Percentiles rank a stretch among this genome's conserved stretches.
These are phyloP conservation scores for Ceriops tagal DNA, from an alignment of 345 rosid genomes.

Conservation along the genomic window DNA sequence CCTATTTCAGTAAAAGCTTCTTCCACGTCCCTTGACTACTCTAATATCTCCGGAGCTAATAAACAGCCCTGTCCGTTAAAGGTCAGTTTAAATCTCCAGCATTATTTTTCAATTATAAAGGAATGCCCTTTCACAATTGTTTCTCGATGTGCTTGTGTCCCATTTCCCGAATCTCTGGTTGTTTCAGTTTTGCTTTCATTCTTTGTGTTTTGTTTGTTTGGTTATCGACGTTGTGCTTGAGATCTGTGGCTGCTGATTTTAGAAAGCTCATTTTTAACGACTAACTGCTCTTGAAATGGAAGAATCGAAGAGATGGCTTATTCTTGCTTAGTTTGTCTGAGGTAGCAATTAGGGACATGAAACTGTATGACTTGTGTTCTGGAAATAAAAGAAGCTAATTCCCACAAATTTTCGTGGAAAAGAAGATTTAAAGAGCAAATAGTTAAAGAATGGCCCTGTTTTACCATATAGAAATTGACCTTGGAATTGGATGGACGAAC, in stretches of 20 bases:
- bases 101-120: background rate
- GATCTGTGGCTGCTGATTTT: background rate
- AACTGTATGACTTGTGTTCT: background rate
- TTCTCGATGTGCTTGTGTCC: background rate
- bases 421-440: no score
- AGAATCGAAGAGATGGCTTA: no score
- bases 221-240: background rate
- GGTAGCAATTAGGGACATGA: background rate
- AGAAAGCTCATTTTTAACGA: no score
- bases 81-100: slow-evolving; percentile 30
- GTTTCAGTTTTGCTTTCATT: background rate
- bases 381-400: background rate
- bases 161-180: background rate
- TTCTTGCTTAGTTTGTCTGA: background rate
- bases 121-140: background rate
- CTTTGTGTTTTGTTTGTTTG: background rate
- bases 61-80: slow-evolving; percentile 39
- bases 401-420: background rate
- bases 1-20: slow-evolving; percentile 61
- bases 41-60: slow-evolving; percentile 39
- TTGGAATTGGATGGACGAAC: background rate
- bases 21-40: slow-evolving; percentile 42
- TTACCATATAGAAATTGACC: background rate
- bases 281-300: no score
- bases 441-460: background rate